These are phyloP conservation scores for Acer negundo DNA, from an alignment of 345 rosid species.

Conservation along the genomic window DNA sequence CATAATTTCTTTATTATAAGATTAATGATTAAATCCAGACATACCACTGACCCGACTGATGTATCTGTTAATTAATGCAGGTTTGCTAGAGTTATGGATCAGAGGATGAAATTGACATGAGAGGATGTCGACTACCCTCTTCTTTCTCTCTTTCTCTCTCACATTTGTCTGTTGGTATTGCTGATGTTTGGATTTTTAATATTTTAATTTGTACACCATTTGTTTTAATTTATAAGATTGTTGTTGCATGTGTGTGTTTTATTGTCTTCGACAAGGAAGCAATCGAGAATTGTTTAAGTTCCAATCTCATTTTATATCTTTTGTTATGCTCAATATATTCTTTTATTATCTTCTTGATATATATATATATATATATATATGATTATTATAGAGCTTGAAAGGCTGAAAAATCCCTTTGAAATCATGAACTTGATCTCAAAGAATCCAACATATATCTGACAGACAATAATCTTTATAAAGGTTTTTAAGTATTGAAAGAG, in stretches of 20 bases:
- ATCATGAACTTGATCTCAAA: not conserved
- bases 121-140: slow-evolving; percentile 45
- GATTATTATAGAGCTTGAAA: no score
- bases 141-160: not conserved
- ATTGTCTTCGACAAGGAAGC: slow-evolving; percentile 22
- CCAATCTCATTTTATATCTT: not conserved
- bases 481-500: not conserved
- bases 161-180: slow-evolving; percentile 5
- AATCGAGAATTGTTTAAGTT: slow-evolving; percentile 14
- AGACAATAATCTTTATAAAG: not conserved
- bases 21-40: no score
- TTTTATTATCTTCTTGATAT: not conserved
- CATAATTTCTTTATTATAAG: no score
- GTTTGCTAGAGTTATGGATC: slow-evolving; percentile 30
- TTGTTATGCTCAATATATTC: not conserved
- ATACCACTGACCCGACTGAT: no score
- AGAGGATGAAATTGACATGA: slow-evolving; percentile 47
- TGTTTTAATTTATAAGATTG: slow-evolving; percentile 17
- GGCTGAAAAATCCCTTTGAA: not conserved
- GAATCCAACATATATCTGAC: not conserved
- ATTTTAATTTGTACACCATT: slow-evolving; percentile 31
- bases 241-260: slow-evolving; percentile 22
- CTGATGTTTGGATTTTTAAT: slow-evolving; percentile 23
- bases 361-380: no score
- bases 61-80: slow-evolving; percentile 24